These are phyloP conservation scores for Eucalyptus microcorys DNA, from an alignment of 345 rosid genomes.

Conservation along the genomic window DNA sequence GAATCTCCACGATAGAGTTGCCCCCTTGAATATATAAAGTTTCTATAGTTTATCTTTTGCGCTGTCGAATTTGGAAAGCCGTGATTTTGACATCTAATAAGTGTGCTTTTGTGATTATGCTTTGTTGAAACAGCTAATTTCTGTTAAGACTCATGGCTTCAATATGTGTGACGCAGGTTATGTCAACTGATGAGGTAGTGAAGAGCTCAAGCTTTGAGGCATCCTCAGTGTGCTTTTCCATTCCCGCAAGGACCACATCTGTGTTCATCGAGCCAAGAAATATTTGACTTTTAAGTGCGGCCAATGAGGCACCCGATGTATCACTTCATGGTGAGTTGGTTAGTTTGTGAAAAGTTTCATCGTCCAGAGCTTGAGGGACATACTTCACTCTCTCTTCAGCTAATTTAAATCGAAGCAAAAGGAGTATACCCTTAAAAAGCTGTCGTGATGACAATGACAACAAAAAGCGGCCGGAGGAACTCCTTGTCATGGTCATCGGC, in stretches of 20 bases:
- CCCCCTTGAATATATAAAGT: neutral
- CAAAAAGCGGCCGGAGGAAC: neutral
- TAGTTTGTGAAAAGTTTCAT: neutral
- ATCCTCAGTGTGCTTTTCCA: conserved; percentile 36
- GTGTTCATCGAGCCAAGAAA: conserved; percentile 61
- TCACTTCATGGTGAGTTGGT: neutral
- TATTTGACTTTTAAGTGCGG: neutral
- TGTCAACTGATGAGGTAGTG: conserved; percentile 47
- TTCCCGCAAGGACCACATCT: conserved; percentile 55
- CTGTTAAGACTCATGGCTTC: neutral
- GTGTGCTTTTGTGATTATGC: neutral
- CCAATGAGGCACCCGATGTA: neutral
- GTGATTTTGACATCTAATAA: neutral
- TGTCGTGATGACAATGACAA: neutral
- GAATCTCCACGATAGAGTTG: neutral
- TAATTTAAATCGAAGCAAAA: neutral
- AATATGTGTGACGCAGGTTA: conserved; percentile 18
- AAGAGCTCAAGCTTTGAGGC: conserved; percentile 52
- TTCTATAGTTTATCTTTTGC: neutral
- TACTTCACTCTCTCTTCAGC: neutral
- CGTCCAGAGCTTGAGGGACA: neutral
- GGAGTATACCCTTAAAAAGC: neutral
- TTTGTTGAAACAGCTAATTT: neutral
- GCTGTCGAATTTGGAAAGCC: neutral
- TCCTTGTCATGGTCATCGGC: neutral